phyloP scores from a whole-genome alignment of 1,284 basidiomycete genomes.

The Boletus sp. region DNA sequence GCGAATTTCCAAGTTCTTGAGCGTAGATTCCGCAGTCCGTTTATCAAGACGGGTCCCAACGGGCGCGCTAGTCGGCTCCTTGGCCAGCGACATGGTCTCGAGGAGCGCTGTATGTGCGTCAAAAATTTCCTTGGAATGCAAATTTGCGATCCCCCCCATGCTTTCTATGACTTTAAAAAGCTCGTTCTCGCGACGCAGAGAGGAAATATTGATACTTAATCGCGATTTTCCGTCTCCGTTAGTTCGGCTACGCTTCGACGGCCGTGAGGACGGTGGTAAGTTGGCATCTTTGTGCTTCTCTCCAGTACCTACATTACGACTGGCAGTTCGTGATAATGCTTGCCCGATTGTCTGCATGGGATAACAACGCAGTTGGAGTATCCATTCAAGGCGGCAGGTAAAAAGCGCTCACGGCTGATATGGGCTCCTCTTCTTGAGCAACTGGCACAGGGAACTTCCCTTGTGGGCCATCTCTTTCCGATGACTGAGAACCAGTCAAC shows the following conservation, averaged over 20 bases:
- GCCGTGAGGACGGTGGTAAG: conserved; percentile 8
- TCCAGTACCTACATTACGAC: neutral
- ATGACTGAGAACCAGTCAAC: neutral
- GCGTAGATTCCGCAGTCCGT: conserved; percentile 58
- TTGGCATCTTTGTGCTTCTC: conserved; percentile 19
- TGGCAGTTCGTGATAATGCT: neutral
- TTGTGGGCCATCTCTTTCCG: neutral
- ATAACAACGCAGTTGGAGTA: neutral
- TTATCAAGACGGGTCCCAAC: conserved; percentile 68
- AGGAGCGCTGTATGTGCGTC: conserved; percentile 60
- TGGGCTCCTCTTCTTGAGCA: conserved; percentile 1
- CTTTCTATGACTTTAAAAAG: conserved; percentile 58
- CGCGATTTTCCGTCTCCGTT: conserved; percentile 24
- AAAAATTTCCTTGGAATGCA: conserved; percentile 62
- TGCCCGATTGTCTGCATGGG: neutral
- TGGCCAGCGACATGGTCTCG: conserved; percentile 48
- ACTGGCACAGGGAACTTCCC: neutral
- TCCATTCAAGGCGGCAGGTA: neutral
- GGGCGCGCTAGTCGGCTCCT: conserved; percentile 64
- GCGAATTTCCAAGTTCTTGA: conserved; percentile 56
- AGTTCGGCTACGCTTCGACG: conserved; percentile 25
- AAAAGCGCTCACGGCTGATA: conserved; percentile 9
- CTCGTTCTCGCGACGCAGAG: conserved; percentile 74
- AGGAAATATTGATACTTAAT: conserved; percentile 60
- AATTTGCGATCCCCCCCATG: conserved; percentile 60